Conservation (phyloP, 2,329 filamentous ascomycete species). For the Neopestalotiopsis sp. region DNA sequence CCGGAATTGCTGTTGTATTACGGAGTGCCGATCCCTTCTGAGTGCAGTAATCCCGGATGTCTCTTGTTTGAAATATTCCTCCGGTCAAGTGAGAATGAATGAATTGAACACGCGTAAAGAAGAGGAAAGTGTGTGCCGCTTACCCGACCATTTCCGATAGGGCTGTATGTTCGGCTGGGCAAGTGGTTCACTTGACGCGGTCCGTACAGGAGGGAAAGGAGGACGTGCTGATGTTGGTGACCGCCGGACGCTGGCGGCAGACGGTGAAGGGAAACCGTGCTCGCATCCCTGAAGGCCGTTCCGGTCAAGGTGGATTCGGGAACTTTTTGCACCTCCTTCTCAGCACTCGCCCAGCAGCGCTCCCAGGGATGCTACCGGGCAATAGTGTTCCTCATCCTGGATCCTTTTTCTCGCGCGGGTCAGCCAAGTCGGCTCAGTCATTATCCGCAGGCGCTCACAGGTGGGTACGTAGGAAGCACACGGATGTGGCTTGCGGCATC, state of each 20-base stretch:
- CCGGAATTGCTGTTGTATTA: neutral
- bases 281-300: neutral
- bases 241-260: neutral
- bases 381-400: neutral
- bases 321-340: neutral
- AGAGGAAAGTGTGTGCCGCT: neutral
- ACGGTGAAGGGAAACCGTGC: slow-evolving; percentile 1
- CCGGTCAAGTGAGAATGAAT: neutral
- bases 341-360: too few species aligned
- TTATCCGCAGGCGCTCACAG: neutral
- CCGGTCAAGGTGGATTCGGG: neutral
- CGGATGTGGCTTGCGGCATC: neutral
- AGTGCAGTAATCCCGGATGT: neutral
- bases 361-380: neutral
- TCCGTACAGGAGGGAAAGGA: neutral
- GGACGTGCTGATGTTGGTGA: neutral
- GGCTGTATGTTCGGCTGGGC: neutral
- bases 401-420: neutral
- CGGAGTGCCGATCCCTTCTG: neutral
- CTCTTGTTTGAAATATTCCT: neutral
- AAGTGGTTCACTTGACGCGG: neutral
- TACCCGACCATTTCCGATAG: neutral
- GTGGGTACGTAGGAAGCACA: neutral
- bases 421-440: slow-evolving; percentile 1
- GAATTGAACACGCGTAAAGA: neutral